Base-by-base conservation (phyloP, 495 filamentous ascomycete genomes). In the Penicillium subrubescens region DNA sequence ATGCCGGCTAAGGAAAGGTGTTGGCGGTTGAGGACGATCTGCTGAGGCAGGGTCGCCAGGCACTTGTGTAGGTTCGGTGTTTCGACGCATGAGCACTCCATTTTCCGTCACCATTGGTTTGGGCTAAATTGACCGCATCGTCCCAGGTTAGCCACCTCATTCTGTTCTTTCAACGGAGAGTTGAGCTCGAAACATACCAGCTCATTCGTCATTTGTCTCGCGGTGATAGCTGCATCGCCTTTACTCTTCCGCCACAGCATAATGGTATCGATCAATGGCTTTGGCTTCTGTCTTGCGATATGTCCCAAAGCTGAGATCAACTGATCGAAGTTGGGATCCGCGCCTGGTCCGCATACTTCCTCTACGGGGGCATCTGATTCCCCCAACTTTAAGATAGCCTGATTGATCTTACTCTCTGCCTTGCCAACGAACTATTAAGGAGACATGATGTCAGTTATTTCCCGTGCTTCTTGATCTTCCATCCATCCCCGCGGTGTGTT, bases 211-310 rank as follows among this genome's bases (percentile, higher is more conserved):
- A 90, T 85, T 27, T 81, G 79, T 50, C 87, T 81, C 29, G 85
- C 85, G 21, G 75, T 73, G 54, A 84, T 86, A 31, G 93, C 92
- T 12, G 91, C 88, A 77, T 97, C 95, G 67, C 93, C 94, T 77
- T 97, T 97, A 44, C 85, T 88, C 75, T 97, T 97, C 44, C 96
- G 86, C 95, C 95, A 99, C 23, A 93, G 86, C 92, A 99, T 98
- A 65, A 98, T 90, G 11, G 92, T 92, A 76, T 98, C 94, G 67
- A 99, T 97, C 59, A 99, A 76, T n/a, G 92, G 90, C 69, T 94
- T 97, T 5, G 95, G 96, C 68, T 97, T 97, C 69, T 91, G 89
- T 35, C 92, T 90, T 58, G 93, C 92, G 71, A 99, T 96, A 75
- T 94, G 92, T 27, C 95, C 95, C 52, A 98, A 81, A 19, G 96